Conservation (phyloP, 2,329 filamentous ascomycete genomes). For the Ramularia endophylla region DNA sequence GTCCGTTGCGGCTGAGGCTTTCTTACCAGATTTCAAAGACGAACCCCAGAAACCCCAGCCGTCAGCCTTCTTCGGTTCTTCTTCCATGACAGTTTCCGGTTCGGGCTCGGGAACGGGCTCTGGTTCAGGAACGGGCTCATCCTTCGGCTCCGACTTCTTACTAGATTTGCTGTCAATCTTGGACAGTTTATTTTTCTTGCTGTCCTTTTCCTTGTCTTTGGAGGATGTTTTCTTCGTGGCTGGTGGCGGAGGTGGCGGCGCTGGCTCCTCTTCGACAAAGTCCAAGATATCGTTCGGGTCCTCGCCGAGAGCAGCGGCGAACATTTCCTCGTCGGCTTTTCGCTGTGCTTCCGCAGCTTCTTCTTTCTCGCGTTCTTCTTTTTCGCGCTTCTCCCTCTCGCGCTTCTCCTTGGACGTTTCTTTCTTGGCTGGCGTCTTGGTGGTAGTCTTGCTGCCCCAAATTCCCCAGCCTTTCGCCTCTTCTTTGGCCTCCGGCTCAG, state of each 20-base stretch:
- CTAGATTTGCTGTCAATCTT: conserved; percentile 26
- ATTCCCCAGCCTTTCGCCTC: conserved; percentile 38
- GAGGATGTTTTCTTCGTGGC: conserved; percentile 22
- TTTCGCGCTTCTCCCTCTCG: conserved; percentile 37
- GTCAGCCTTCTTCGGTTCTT: conserved; percentile 25
- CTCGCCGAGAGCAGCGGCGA: conserved; percentile 31
- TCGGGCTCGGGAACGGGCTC: conserved; percentile 11
- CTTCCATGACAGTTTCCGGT: conserved; percentile 4
- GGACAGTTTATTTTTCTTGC: conserved; percentile 22
- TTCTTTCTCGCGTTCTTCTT: conserved; percentile 39
- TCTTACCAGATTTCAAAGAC: conserved; percentile 39
- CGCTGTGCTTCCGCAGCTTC: conserved; percentile 31
- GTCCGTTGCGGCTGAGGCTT: conserved; percentile 28
- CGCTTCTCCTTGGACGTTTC: conserved; percentile 29
- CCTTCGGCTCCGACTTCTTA: conserved; percentile 30
- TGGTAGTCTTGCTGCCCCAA: conserved; percentile 33
- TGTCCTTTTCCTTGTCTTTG: conserved; percentile 23
- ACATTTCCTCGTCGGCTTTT: conserved; percentile 31
- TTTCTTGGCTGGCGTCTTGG: conserved; percentile 23
- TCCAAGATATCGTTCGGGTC: conserved; percentile 31
- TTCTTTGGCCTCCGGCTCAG: conserved; percentile 25
- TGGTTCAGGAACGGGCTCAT: conserved; percentile 23
- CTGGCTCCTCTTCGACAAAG: conserved; percentile 26
- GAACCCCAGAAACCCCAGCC: conserved; percentile 42
- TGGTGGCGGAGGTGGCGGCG: conserved; percentile 8